Evolutionary conservation across 768 basidiomycete genomes (phyloP), one percentile per base, ranked within the genome.

Genomic region (Dioszegia crocea): DNA sequence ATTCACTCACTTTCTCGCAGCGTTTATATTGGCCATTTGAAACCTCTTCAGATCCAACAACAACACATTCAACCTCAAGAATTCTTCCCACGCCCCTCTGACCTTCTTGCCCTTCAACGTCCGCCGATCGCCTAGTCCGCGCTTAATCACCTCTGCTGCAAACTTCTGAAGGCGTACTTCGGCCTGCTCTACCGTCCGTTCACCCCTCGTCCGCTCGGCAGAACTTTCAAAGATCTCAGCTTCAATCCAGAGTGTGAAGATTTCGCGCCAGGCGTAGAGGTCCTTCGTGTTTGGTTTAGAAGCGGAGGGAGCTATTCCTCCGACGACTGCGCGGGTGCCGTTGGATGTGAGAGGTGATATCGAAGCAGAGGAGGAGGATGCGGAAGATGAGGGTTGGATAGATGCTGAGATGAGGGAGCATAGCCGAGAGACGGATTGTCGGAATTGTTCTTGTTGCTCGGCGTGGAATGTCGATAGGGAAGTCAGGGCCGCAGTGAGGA

Each of bases 21-120:
- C 92, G 75, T 94, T 91, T 6, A 86, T 82, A 69, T 90, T 94
- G 6, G 89, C 91, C 38, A 82, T 71, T 68, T 91, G 87, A 70
- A 91, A 89, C 87, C 88, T 88, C 74, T 89, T 89, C 45, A 93
- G 76, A 71, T 91, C 84, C 45, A 96, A 76, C 52, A 96, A 84
- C 59, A 87, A 84, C 38, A 85, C 64, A 73, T 92, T 96, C 58
- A 96, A 79, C 56, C 83, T 79, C 64, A 89, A 73, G 73, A 97
- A 96, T 36, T 80, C 78, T 56, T 86, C 82, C 48, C 92, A 79
- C 2, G 86, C 85, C 14, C 79, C 77, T 29, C 81, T 74, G 55
- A 85, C 86, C 63, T 83, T 79, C 68, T 82, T 80, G 48, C 83
- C 76, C 74, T 82, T 82, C 61, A 90, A 80, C 60, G 82, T 82